A percentile compares a stretch with the other conserved stretches of the same genome.
Evolutionary conservation across 345 rosid genomes (phyloP).

Genomic region (Lepidium aucheri): DNA sequence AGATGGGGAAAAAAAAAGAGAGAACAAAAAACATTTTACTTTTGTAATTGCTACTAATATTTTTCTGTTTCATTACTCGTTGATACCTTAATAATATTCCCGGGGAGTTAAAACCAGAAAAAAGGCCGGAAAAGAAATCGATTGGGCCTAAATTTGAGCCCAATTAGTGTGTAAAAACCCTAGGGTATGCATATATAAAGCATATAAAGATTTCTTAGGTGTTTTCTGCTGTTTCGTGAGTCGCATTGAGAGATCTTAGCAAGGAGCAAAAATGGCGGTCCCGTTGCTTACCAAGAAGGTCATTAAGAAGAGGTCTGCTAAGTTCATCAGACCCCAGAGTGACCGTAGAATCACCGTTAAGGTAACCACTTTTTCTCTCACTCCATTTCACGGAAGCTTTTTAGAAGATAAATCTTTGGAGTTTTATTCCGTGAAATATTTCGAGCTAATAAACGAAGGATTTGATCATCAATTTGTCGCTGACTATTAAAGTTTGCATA

Average conservation of each 20-base stretch:
- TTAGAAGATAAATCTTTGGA: not conserved
- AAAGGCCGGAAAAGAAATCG: not conserved
- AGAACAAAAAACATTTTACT: too few relatives aligned
- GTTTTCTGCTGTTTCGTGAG: not conserved
- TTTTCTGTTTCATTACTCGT: too few relatives aligned
- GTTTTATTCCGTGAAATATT: not conserved
- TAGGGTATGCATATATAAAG: not conserved
- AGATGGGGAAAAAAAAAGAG: too few relatives aligned
- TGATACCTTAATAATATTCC: too few relatives aligned
- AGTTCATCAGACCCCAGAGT: slow-evolving; percentile 76
- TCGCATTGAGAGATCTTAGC: slow-evolving; percentile 18
- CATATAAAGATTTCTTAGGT: slow-evolving; percentile 1
- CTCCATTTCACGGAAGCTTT: not conserved
- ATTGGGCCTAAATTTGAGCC: slow-evolving; percentile 6
- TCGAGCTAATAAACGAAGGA: not conserved
- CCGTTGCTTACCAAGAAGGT: slow-evolving; percentile 64
- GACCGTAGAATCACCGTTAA: slow-evolving; percentile 72
- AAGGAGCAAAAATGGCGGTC: slow-evolving; percentile 54
- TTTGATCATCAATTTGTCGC: slow-evolving; percentile 49
- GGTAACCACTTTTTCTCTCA: slow-evolving; percentile 30
- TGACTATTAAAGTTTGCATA: slow-evolving; percentile 47
- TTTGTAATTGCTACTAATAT: too few relatives aligned
- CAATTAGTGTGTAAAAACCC: slow-evolving; percentile 1
- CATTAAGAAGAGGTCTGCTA: slow-evolving; percentile 70
- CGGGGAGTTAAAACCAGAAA: too few relatives aligned